Base-by-base conservation (phyloP, 2,329 filamentous ascomycete genomes). In the Xylariales sp. region DNA sequence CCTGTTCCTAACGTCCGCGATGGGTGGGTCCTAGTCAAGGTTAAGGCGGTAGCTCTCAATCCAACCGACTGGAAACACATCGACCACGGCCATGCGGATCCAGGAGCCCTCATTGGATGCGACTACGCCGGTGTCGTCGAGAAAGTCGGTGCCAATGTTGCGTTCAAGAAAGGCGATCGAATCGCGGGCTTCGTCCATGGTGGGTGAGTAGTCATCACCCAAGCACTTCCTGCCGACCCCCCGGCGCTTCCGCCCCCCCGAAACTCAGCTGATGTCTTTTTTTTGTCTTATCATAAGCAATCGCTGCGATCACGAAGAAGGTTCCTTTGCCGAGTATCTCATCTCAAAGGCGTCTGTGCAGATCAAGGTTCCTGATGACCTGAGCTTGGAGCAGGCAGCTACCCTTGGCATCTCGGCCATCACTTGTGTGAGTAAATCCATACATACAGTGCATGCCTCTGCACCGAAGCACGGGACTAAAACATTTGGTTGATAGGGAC, bases 21-120 rank as follows among this genome's bases (percentile, higher is more conserved):
- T 23, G 57, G 57, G 21, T 48, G 50, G n/a, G 30, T 65, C 16
- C 52, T 61, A 5, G 51, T 62, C 38, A 59, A 56, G 41, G 51
- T 52, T 16, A 53, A 42, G 14, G 54, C 60, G 5, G 65, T 76
- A 1, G 76, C 70, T 3, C 51, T 78, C 32, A 78, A 78, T 47
- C 75, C 75, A 1, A 74, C 71, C 0, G 76, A 79, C 52, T 78
- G 70, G 71, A 76, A 75, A 47, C 65, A 70, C 43, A 51, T 74
- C 32, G 39, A 56, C n/a, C 59, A 61, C 5, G 41, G 44, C 5
- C 19, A 14, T 29, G 44, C 54, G 2, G 52, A 52, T 2, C 51
- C 58, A 0, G 67, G 67, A 5, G 53, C 61, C 4, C 53, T 70
- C 5, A 52, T 66, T 3, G 76, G 76, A 17, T 75, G 69, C 44